Base-by-base conservation (phyloP, 1,139 yeast genomes). In the Kodamaea suecica region DNA sequence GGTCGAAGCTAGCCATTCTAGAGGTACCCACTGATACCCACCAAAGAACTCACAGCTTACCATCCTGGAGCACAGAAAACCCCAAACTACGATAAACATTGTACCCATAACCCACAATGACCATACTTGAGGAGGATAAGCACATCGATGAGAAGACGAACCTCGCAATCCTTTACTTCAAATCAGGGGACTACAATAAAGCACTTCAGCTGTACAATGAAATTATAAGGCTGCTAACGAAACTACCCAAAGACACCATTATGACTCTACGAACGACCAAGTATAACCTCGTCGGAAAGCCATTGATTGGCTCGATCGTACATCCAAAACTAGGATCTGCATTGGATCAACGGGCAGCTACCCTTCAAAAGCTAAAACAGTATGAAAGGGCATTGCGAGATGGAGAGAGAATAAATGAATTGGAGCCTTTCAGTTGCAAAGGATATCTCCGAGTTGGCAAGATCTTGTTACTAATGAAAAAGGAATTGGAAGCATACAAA, bases 371-470 rank as follows among this genome's bases (percentile, higher is more conserved):
- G 47, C 41, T 78, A 34, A 60, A 61, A 2, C 59, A 65, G 12
- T 29, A 55, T 2, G 54, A 53, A 0, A 55, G 55, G 16, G 81
- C 85, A 0, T 48, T 73, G 29, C 45, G 47, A 17, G 82, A 77
- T 40, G 73, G 78, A 0, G 54, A 62, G 20, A 57, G 48, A 29
- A 56, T 75, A 44, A 57, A 73, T 3, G 49, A 55, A 13, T 36
- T 64, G 2, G 84, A 79, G 32, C 84, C 85, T 0, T 57, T 69
- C 29, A 72, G 78, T 28, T 66, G 80, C 43, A 80, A 76, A 50
- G 81, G 84, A 1, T 80, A 80, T 45, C 55, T 81, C 17, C 52
- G 87, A 31, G 52, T 62, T 1, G 76, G 78, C 2, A 80, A 77
- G 47, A 43, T 78, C 2, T 53, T 69, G 16, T 46, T 54, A 31